phyloP scores from a whole-genome alignment of 2,329 filamentous ascomycete species.

The Trichoderma lentiforme region DNA sequence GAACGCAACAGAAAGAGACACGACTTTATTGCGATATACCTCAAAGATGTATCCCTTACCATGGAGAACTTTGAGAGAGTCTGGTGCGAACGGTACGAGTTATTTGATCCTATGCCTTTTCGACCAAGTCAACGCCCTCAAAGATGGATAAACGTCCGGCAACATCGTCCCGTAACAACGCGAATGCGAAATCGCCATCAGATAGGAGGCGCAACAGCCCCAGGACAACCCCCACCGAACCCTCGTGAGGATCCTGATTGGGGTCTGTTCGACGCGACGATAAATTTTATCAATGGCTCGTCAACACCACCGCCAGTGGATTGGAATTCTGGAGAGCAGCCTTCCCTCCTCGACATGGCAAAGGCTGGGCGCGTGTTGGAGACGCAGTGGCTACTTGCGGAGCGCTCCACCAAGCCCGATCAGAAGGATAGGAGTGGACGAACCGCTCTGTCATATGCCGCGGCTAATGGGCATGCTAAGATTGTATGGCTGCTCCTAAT shows the following conservation, averaged over 20 bases:
- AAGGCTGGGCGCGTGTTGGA: background rate
- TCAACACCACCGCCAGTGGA: background rate
- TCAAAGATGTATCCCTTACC: background rate
- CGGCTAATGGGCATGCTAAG: background rate
- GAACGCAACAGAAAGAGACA: background rate
- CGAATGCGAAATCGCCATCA: background rate
- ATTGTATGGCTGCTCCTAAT: background rate
- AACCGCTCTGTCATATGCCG: background rate
- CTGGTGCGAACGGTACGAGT: background rate
- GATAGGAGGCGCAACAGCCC: background rate
- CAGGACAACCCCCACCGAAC: background rate
- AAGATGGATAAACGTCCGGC: background rate
- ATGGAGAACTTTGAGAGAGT: constrained; percentile 7
- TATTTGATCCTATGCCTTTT: background rate
- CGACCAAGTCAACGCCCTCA: background rate
- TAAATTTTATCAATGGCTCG: background rate
- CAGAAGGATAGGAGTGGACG: background rate
- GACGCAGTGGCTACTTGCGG: background rate
- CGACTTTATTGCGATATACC: constrained; percentile 2
- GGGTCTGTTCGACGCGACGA: background rate
- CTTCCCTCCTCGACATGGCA: background rate
- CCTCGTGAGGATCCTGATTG: background rate
- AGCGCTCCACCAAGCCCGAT: background rate
- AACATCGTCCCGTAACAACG: background rate
- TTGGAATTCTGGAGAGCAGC: background rate